A percentile compares a stretch with the other conserved stretches of the same genome.
Conservation (phyloP, 2,329 filamentous ascomycete species). For the Mycogone perniciosa region DNA sequence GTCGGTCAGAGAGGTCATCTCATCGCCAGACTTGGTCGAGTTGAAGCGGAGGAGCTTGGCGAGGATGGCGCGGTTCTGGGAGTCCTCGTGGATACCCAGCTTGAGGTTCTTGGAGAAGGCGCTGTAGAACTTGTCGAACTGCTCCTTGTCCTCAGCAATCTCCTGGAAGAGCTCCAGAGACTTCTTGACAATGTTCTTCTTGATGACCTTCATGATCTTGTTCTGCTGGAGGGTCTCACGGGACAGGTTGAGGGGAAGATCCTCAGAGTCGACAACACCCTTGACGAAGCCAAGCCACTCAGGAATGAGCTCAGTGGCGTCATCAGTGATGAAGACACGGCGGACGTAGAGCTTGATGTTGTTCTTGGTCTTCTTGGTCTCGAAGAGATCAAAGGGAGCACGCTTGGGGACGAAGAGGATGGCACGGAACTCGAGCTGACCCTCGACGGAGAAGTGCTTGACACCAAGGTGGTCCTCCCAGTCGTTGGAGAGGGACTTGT, state of each 20-base stretch:
- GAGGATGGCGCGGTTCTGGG: constrained; percentile 86
- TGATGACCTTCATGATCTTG: constrained; percentile 99
- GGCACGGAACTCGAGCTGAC: constrained; percentile 99
- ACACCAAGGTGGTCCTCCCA: constrained; percentile 99
- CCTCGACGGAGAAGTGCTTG: constrained; percentile 99
- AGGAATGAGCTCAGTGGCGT: constrained; percentile 96
- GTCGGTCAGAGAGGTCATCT: constrained; percentile 89
- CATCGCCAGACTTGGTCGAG: constrained; percentile 98
- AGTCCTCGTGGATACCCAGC: constrained; percentile 99
- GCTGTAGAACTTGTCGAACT: constrained; percentile 99
- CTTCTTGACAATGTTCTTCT: constrained; percentile 99
- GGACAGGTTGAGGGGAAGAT: constrained; percentile 97
- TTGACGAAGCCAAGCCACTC: constrained; percentile 99
- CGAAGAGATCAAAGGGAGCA: constrained; percentile 98
- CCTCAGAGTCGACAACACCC: constrained; percentile 99
- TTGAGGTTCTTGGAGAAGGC: constrained; percentile 99
- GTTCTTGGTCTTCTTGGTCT: constrained; percentile 99
- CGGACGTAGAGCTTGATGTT: constrained; percentile 99
- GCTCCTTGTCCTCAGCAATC: constrained; percentile 99
- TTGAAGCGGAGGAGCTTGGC: constrained; percentile 98
- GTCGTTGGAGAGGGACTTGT: constrained; percentile 99
- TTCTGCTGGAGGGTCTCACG: constrained; percentile 99
- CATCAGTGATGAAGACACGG: constrained; percentile 99
- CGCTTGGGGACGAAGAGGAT: constrained; percentile 99
- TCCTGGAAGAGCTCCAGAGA: constrained; percentile 98